Evolutionary conservation across 1,284 basidiomycete genomes (phyloP).

Genomic region (Stygiomarasmius scandens): DNA sequence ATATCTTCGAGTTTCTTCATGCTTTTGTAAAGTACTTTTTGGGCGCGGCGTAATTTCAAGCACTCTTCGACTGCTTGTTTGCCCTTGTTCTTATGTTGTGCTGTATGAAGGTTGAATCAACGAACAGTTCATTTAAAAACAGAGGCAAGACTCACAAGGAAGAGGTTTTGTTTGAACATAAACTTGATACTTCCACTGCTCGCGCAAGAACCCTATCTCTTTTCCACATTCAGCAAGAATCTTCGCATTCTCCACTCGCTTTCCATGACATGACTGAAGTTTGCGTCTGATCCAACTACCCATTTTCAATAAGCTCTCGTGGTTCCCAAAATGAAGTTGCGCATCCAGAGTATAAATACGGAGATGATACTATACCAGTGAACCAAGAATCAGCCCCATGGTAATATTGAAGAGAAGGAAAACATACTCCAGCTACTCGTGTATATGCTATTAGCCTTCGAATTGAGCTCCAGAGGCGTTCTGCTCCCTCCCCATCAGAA

Average conservation of each 20-base stretch:
- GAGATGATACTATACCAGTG: slow-evolving; percentile 20
- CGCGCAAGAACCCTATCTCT: slow-evolving; percentile 5
- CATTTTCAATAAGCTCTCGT: slow-evolving; percentile 10
- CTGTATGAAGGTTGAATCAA: not conserved
- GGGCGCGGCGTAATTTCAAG: not conserved
- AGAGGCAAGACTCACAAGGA: slow-evolving; percentile 13
- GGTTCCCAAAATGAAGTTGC: slow-evolving; percentile 23
- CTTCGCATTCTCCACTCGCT: slow-evolving; percentile 6
- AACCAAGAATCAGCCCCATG: not conserved
- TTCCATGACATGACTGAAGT: slow-evolving; percentile 5
- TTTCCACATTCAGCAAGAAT: not conserved
- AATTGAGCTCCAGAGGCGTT: slow-evolving; percentile 36
- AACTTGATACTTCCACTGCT: slow-evolving; percentile 22
- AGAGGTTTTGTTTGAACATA: slow-evolving; percentile 18
- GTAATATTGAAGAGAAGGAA: not conserved
- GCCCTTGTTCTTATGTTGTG: not conserved
- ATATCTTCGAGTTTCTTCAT: not conserved
- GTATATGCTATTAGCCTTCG: slow-evolving; percentile 27
- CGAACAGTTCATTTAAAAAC: not conserved
- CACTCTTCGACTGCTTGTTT: not conserved
- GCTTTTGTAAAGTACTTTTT: no score
- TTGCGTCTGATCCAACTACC: slow-evolving; percentile 20
- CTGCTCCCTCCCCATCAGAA: slow-evolving; percentile 37
- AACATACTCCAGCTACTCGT: slow-evolving; percentile 29
- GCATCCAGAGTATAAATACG: slow-evolving; percentile 25